Conservation (phyloP, 2,329 filamentous ascomycete genomes). For the Aureobasidium sp. region DNA sequence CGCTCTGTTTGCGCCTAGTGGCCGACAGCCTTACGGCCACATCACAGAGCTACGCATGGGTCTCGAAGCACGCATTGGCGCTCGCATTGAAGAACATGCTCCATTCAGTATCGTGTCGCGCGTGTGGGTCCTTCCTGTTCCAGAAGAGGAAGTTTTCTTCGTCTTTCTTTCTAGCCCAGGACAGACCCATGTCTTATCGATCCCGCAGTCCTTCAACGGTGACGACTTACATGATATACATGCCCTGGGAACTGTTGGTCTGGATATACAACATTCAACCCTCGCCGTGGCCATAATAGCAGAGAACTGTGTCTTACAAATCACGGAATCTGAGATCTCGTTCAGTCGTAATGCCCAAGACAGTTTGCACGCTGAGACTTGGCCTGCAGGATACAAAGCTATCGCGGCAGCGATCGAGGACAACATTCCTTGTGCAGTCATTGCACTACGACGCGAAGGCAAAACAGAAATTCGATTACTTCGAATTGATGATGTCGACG, state of each 20-base stretch:
- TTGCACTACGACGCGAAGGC: conserved; percentile 17
- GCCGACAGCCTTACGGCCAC: conserved; percentile 36
- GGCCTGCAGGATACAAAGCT: conserved; percentile 16
- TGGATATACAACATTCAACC: conserved; percentile 23
- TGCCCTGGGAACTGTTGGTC: conserved; percentile 15
- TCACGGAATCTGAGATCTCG: conserved; percentile 22
- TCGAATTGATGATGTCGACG: neutral
- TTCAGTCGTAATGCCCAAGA: conserved; percentile 21
- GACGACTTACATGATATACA: neutral
- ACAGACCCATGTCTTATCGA: conserved; percentile 16
- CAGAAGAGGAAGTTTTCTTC: conserved; percentile 26
- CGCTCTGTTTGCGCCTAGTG: conserved; percentile 34
- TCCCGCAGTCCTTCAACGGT: conserved; percentile 16
- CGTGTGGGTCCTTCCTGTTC: conserved; percentile 33
- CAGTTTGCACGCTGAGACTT: conserved; percentile 9
- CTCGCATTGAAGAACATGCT: neutral
- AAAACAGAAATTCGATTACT: conserved; percentile 1
- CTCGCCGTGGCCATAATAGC: conserved; percentile 20
- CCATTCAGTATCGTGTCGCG: conserved; percentile 24
- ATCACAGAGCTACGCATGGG: conserved; percentile 39
- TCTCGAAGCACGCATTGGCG: conserved; percentile 28
- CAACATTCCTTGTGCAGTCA: conserved; percentile 16
- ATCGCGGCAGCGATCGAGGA: conserved; percentile 22
- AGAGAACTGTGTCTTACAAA: conserved; percentile 24
- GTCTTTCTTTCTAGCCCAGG: conserved; percentile 32